A percentile compares a stretch with the other conserved stretches of the same genome.
Conservation (phyloP, 441 rosid genomes). For the Euphorbia celastroides region DNA sequence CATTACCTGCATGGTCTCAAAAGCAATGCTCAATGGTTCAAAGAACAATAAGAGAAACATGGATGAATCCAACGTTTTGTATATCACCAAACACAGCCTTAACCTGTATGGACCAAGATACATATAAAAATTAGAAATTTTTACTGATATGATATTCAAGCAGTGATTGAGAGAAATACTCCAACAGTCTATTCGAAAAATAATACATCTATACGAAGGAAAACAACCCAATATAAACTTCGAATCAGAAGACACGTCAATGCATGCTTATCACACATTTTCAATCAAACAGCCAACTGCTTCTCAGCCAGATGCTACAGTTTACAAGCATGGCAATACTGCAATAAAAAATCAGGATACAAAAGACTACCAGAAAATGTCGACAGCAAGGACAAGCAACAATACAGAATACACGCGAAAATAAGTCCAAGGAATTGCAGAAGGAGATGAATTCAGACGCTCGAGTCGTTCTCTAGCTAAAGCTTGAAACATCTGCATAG, state of each 20-base stretch:
- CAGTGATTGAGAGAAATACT: background rate
- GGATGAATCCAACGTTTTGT: conserved; percentile 55
- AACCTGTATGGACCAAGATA: conserved; percentile 56
- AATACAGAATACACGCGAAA: conserved; percentile 84
- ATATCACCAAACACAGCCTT: conserved; percentile 57
- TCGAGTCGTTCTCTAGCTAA: conserved; percentile 97
- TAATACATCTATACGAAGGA: background rate
- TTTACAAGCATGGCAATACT: conserved; percentile 6
- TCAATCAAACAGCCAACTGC: background rate
- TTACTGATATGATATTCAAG: background rate
- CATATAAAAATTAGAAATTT: conserved; percentile 6
- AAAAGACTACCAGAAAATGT: conserved; percentile 64
- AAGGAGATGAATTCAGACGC: conserved; percentile 90
- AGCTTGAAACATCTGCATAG: conserved; percentile 93
- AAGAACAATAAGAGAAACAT: conserved; percentile 76
- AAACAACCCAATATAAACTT: background rate
- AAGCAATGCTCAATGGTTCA: conserved; percentile 94
- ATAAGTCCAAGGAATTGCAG: conserved; percentile 82
- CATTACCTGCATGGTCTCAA: conserved; percentile 95
- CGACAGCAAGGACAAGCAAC: conserved; percentile 66
- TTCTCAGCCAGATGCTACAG: background rate
- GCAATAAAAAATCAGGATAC: conserved; percentile 18
- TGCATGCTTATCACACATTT: background rate
- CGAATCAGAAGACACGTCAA: background rate
- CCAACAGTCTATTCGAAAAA: background rate